phyloP scores from a whole-genome alignment of 148 eudicot species.

The Camellia lanceoleosa region DNA sequence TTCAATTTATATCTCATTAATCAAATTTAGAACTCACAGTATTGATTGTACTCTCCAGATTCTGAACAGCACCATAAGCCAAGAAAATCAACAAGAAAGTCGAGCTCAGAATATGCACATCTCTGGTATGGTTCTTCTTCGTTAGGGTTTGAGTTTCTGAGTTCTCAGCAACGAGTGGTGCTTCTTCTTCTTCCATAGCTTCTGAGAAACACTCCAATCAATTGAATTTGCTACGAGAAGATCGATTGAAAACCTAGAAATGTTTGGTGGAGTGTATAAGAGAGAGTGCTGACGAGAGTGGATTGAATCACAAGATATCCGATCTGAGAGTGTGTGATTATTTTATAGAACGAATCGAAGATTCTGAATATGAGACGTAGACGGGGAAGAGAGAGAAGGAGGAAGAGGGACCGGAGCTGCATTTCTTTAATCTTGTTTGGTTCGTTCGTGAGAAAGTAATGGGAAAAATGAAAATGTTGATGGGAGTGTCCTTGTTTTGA shows the following conservation, averaged over 20 bases:
- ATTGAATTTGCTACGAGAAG: background rate
- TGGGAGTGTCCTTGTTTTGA: background rate
- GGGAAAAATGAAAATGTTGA: background rate
- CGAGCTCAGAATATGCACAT: constrained; percentile 71
- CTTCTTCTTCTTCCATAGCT: constrained; percentile 44
- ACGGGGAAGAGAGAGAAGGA: background rate
- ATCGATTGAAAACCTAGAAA: background rate
- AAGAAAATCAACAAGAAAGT: constrained; percentile 81
- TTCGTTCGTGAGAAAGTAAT: background rate
- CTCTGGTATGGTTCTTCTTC: constrained; percentile 41
- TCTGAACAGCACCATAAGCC: constrained; percentile 94
- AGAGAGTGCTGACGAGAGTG: background rate
- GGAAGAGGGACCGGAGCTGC: background rate
- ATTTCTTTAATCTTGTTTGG: background rate
- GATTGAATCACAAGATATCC: background rate
- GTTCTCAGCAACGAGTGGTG: constrained; percentile 42
- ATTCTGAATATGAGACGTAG: background rate
- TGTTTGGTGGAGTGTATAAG: background rate
- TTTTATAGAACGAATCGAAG: background rate
- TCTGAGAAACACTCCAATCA: background rate
- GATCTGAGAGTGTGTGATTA: background rate
- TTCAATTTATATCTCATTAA: background rate
- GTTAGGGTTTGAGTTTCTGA: constrained; percentile 19
- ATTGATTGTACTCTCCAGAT: constrained; percentile 77
- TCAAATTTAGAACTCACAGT: constrained; percentile 41